Evolutionary conservation across 139 green algal species (phyloP), one percentile per base, ranked within the genome.

Genomic region (Axilococcus clingmanii): DNA sequence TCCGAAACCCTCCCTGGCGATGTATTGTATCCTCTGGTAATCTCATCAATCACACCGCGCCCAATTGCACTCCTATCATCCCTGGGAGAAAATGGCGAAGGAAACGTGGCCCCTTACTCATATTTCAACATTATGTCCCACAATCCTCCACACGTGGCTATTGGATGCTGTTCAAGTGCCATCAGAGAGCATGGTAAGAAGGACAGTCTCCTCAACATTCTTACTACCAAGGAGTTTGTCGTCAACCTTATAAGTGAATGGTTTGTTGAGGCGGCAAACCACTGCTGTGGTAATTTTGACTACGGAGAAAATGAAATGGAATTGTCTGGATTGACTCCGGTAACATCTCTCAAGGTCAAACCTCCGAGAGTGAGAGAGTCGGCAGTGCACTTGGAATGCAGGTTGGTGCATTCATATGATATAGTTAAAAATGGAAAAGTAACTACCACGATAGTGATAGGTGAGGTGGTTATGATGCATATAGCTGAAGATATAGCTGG

Each of bases 211-310:
- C 33, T 59, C n/a, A 97, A 97, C 69, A 87, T 96, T 19, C 54
- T 94, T 40, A 79, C 79, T 25, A 96, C 82, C 4, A 57, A 68
- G 82, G 79, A 95, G 52, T 93, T 95, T 48, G 80, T 88, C 17
- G 63, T 95, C 27, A 86, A 91, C 67, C 87, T 97, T 55, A 95
- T 97, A 29, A 89, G 70, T 57, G 83, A 97, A 23, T 97, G 89
- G 89, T 97, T 90, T 48, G 52, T 95, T 5, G 89, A 97, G 69
- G 77, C 85, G 1, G 89, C 89, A 46, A 97, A 97, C 65, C 78
- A 94, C 74, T 94, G 81, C 12, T 95, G 83, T 52, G 83, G 80
- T 6, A 66, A 80, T 29, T 95, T 77, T 59, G 64, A 77, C 5
- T 61, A 65, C 4, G 85, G 77, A 0, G 65, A 87, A n/a, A 70